Base-by-base conservation (phyloP, 306 rosid species). In the Castanea mollissima region DNA sequence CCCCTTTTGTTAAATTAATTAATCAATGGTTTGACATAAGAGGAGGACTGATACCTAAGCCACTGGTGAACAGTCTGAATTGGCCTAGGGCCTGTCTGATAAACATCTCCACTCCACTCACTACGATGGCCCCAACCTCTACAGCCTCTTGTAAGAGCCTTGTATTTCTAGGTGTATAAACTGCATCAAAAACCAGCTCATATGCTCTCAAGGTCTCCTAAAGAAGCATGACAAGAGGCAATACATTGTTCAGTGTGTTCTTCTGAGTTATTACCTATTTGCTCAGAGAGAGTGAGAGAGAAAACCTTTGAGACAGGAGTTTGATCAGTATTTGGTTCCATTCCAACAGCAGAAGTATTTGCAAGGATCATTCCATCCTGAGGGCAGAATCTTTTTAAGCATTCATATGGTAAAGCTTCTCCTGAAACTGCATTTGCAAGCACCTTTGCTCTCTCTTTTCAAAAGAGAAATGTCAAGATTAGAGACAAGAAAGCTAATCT, bases 21-120 rank as follows among this genome's bases (percentile, higher is more conserved):
- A n/a, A 64, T 8, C 25, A 34, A 60, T 60, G 34, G 68, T 27
- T 60, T 25, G 68, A 23, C 35, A 23, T 27, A 23, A 4, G 34
- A 4, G 68, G 44, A 77, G 57, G 58, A 21, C 3, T 14, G 23
- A 60, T 81, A 83, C 83, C 83, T 64, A 75, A n/a, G 69, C 77
- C 73, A 58, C 73, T 71, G 0, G 86, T 81, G 86, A 87, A 84
- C 71, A 87, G 82, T 78, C 74, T 87, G 85, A 84, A 83, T 73
- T 87, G 87, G 18, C 76, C 86, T 58, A 71, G 75, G 67, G 90
- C 90, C 64, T 87, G 87, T 73, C 87, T 63, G 55, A 81, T 79
- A 71, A 87, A 87, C 87, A 87, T 84, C 80, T 87, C 90, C 9
- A 83, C 84, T 11, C 90, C 90, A 62, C 87, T 76, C 38, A 87